A percentile compares a stretch with the other conserved stretches of the same genome.
phyloP scores from a whole-genome alignment of 805 yeast genomes.

The Allodekkera sacchari region DNA sequence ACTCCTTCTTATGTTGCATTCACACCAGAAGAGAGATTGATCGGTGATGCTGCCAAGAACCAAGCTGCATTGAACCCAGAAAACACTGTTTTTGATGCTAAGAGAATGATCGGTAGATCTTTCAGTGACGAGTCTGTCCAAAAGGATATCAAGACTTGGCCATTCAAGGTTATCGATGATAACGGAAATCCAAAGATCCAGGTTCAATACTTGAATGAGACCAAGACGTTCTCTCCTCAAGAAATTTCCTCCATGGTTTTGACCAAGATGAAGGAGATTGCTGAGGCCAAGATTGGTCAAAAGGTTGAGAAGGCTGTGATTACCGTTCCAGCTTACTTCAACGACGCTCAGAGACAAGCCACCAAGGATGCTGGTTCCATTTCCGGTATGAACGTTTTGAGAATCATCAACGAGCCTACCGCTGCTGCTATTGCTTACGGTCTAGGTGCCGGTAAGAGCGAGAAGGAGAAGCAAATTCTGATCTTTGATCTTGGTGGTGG shows the following conservation, averaged over 20 bases:
- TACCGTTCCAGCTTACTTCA: conserved; percentile 75
- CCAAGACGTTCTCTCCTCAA: conserved; percentile 64
- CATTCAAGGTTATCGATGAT: conserved; percentile 61
- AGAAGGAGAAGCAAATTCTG: conserved; percentile 78
- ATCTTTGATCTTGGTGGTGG: conserved; percentile 98
- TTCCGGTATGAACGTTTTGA: conserved; percentile 69
- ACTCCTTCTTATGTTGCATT: conserved; percentile 77
- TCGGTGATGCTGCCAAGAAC: conserved; percentile 79
- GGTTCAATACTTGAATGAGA: conserved; percentile 63
- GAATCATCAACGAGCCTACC: conserved; percentile 78
- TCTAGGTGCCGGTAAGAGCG: conserved; percentile 81
- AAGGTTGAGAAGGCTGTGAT: conserved; percentile 68
- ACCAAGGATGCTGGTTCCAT: conserved; percentile 78
- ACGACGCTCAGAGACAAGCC: conserved; percentile 76
- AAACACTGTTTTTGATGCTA: conserved; percentile 76
- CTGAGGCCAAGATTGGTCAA: conserved; percentile 68
- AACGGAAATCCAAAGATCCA: conserved; percentile 61
- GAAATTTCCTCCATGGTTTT: conserved; percentile 71
- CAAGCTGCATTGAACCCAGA: conserved; percentile 75
- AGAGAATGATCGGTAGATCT: conserved; percentile 76
- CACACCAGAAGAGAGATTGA: conserved; percentile 70
- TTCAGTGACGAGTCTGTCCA: conserved; percentile 71
- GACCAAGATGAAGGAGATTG: conserved; percentile 76
- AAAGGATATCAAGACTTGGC: conserved; percentile 89
- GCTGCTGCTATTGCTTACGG: conserved; percentile 99